A percentile compares a stretch with the other conserved stretches of the same genome.
phyloP scores from a whole-genome alignment of 2,329 filamentous ascomycete genomes.

The Sarocladium oryzae region DNA sequence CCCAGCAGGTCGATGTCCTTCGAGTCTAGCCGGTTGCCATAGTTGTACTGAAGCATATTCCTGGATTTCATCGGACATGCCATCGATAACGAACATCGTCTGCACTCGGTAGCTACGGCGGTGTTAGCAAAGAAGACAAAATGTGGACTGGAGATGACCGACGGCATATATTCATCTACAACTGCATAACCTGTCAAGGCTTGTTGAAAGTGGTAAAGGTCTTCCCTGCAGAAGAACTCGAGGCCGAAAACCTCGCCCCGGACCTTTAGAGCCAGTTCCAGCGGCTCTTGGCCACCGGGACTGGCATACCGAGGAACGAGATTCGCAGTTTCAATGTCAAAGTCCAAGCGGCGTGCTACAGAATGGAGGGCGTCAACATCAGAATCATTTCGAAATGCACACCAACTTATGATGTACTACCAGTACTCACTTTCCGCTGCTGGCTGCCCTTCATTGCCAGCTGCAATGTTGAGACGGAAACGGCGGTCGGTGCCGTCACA shows the following conservation, averaged over 20 bases:
- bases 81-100: slow-evolving; percentile 14
- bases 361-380: slow-evolving; percentile 19
- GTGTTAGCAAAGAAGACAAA: background rate
- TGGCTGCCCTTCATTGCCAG: slow-evolving; percentile 26
- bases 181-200: slow-evolving; percentile 20
- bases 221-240: slow-evolving; percentile 14
- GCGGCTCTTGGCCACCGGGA: background rate
- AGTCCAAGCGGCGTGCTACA: slow-evolving; percentile 23
- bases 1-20: background rate
- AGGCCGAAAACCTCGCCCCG: slow-evolving; percentile 16
- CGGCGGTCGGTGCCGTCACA: slow-evolving; percentile 16
- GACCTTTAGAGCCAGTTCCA: slow-evolving; percentile 18
- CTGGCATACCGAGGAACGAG: slow-evolving; percentile 21
- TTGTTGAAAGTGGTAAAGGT: slow-evolving; percentile 19
- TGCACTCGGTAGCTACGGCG: slow-evolving; percentile 4
- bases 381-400: slow-evolving; percentile 16
- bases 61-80: slow-evolving; percentile 12
- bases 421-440: slow-evolving; percentile 14
- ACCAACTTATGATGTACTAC: background rate
- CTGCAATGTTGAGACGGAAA: slow-evolving; percentile 23
- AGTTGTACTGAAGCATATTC: slow-evolving; percentile 17
- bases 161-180: slow-evolving; percentile 15
- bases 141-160: background rate
- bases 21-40: slow-evolving; percentile 11
- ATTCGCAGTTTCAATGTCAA: slow-evolving; percentile 21